phyloP scores from a whole-genome alignment of 1,284 basidiomycete genomes.

The Ustilago tritici region DNA sequence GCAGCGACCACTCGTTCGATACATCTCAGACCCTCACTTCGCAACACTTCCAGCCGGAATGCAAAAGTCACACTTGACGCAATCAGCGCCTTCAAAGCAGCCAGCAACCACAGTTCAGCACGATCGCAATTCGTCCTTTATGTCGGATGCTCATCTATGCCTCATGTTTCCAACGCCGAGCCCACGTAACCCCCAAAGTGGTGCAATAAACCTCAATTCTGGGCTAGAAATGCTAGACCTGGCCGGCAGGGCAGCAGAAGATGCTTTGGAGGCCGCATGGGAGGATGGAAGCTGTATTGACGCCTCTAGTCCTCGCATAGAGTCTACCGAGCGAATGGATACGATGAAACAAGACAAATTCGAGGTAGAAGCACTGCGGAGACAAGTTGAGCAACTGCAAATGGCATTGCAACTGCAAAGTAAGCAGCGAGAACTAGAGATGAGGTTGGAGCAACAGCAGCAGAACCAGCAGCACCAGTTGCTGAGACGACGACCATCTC shows the following conservation, averaged over 20 bases:
- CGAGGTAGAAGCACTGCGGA: constrained; percentile 36
- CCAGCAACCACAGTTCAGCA: not conserved
- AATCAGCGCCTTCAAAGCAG: not conserved
- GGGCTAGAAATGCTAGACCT: constrained; percentile 2
- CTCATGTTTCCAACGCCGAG: constrained; percentile 13
- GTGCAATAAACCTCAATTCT: not conserved
- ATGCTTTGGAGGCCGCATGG: constrained; percentile 34
- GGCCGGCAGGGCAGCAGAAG: not conserved
- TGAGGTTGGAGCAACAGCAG: constrained; percentile 2
- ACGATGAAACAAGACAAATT: constrained; percentile 12
- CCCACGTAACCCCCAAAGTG: constrained; percentile 1
- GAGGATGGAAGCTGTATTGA: constrained; percentile 36
- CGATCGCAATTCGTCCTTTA: not conserved
- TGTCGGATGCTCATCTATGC: not conserved
- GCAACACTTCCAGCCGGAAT: not conserved
- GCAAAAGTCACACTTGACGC: not conserved
- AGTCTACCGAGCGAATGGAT: too few relatives aligned
- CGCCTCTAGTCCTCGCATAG: constrained; percentile 9
- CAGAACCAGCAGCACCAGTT: not conserved
- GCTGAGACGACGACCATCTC: not conserved
- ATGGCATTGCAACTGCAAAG: constrained; percentile 37
- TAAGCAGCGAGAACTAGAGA: constrained; percentile 20
- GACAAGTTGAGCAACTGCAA: constrained; percentile 49
- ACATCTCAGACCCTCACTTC: constrained; percentile 3
- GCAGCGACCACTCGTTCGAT: not conserved